These are phyloP conservation scores for Fusarium sulawesiense DNA, from an alignment of 2,329 filamentous ascomycete genomes.

Conservation along the genomic window DNA sequence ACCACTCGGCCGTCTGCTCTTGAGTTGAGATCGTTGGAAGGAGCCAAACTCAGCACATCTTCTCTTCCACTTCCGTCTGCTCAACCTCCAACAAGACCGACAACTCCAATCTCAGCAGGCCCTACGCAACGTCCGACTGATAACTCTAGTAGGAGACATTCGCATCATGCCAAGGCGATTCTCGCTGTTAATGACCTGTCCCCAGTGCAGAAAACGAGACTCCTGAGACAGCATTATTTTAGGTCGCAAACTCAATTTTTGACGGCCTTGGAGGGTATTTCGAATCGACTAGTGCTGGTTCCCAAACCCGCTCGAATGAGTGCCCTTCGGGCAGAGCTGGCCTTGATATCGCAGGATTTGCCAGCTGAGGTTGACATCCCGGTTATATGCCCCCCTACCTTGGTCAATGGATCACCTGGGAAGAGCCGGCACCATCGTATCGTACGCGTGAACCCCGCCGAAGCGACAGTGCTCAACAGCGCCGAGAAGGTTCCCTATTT, in stretches of 20 bases:
- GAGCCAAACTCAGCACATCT: slow-evolving; percentile 74
- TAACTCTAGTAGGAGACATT: slow-evolving; percentile 67
- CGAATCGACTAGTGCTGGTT: slow-evolving; percentile 83
- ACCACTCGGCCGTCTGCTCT: slow-evolving; percentile 61
- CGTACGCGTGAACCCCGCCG: slow-evolving; percentile 83
- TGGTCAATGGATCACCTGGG: slow-evolving; percentile 78
- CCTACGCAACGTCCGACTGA: slow-evolving; percentile 60
- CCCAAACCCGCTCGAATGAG: slow-evolving; percentile 85
- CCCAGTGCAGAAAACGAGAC: slow-evolving; percentile 73
- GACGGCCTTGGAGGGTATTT: slow-evolving; percentile 84
- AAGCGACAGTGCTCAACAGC: slow-evolving; percentile 87
- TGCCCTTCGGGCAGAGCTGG: slow-evolving; percentile 82
- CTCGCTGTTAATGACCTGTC: slow-evolving; percentile 72
- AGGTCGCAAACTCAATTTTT: slow-evolving; percentile 83
- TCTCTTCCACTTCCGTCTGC: slow-evolving; percentile 74
- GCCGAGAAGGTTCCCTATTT: slow-evolving; percentile 88
- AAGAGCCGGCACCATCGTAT: slow-evolving; percentile 85
- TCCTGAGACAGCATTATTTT: slow-evolving; percentile 85
- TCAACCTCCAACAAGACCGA: slow-evolving; percentile 62
- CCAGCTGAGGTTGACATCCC: slow-evolving; percentile 88
- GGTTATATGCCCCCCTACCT: slow-evolving; percentile 79
- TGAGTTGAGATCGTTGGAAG: slow-evolving; percentile 66
- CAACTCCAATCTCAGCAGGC: slow-evolving; percentile 69
- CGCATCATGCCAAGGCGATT: slow-evolving; percentile 68
- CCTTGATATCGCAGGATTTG: slow-evolving; percentile 82